phyloP scores from a whole-genome alignment of 208 protist genomes.

The Trypanosoma platydactyli region DNA sequence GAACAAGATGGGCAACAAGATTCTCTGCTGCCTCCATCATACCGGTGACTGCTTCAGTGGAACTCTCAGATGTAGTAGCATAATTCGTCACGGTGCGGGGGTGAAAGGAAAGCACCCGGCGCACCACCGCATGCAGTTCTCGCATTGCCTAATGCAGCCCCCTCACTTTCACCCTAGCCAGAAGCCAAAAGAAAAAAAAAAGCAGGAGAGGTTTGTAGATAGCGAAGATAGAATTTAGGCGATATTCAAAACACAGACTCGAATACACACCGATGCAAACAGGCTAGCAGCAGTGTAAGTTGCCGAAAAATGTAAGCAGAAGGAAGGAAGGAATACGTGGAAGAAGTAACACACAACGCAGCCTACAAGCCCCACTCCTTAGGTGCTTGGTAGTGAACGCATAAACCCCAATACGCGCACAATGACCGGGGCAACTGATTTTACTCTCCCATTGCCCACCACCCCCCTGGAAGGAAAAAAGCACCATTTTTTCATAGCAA shows the following conservation, averaged over 20 bases:
- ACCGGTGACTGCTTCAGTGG: conserved; percentile 9
- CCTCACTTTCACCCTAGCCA: not conserved
- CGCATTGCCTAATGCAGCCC: conserved; percentile 4
- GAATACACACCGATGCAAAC: no score
- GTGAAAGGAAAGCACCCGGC: conserved; percentile 22
- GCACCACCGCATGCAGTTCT: conserved; percentile 14
- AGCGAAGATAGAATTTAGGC: not conserved
- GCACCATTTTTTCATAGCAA: not conserved
- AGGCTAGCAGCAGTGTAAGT: not conserved
- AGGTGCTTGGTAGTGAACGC: no score
- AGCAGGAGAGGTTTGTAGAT: not conserved
- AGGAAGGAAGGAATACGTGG: no score
- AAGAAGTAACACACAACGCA: no score
- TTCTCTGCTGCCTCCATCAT: conserved; percentile 45
- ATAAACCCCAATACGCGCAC: no score
- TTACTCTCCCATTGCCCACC: no score
- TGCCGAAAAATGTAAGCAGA: not conserved
- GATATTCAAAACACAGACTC: not conserved
- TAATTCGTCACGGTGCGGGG: conserved; percentile 25
- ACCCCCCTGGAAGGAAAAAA: not conserved
- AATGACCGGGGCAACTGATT: no score
- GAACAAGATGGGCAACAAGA: conserved; percentile 33
- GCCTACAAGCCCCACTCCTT: no score
- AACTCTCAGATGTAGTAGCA: not conserved
- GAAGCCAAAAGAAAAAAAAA: conserved; percentile 10